Base-by-base conservation (phyloP, 768 basidiomycete species). In the Leccinum pellstonianum region DNA sequence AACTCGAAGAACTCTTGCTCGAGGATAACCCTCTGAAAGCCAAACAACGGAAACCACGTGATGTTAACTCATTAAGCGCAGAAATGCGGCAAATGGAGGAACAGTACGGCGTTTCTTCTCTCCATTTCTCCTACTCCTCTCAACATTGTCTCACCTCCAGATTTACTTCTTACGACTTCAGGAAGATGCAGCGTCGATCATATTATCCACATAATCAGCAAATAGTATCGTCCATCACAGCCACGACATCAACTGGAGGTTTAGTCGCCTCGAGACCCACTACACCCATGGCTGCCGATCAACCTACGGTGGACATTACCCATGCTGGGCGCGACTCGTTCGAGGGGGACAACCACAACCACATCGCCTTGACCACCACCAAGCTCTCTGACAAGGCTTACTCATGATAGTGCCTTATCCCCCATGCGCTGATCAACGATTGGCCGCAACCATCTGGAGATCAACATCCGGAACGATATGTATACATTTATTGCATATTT, bases 81-180 rank as follows among this genome's bases (percentile, higher is more conserved):
- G 97, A 99, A 74, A 95, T 95, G 92, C 80, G 91, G 61, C 88
- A 94, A 77, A 97, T 98, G 95, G 97, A 99, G 76, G 95, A 98
- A 72, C 95, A 96, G 95, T 98, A 68, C 60, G 83, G 77, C n/a
- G 1, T 38, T 46, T 19, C 23, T 54, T 56, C 46, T 1, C 23
- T 54, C 19, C 11, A 5, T 0, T 31, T 15, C 33, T 23, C 2
- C 29, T 35, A 1, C 19, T 15, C 47, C 10, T 61, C 52, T 62
- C 21, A 62, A 50, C 11, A 49, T 54, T 19, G 35, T 14, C 3
- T 19, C 37, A 48, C 46, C 25, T 27, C 15, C 65, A 96, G 94
- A 74, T 97, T 97, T 73, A 88, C 88, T 15, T 81, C 89, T 6
- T 97, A 97, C 68, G 95, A 98, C 75, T 96, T 93, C 75, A 88